Evolutionary conservation across 1,284 basidiomycete species (phyloP), one percentile per base, ranked within the genome.

Genomic region (Malassezia nana): DNA sequence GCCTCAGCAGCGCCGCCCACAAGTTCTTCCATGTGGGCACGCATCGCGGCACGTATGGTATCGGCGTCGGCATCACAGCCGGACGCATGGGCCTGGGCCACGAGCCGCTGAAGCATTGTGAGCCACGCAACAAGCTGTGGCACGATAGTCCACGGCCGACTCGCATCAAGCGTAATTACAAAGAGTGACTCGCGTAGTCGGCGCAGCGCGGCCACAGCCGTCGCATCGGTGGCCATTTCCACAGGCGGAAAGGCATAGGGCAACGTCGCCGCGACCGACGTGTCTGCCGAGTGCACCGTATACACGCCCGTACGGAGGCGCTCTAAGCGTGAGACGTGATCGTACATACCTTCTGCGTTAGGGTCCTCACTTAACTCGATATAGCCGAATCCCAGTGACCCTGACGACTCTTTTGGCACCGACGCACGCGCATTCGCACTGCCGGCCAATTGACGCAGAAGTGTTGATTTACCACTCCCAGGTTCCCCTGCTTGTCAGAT

Each of bases 91-190:
- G 55, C 60, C 3, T 24, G 28, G 1, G 26, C 20, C 2, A 61
- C 43, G n/a, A 48, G 12, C 20, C 30, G 20, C 22, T 29, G 25
- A 35, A 74, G 46, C 30, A 65, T 49, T 39, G 75, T 76, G 41
- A 96, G 77, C 92, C 92, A 96, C 39, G 78, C 81, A 55, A 86
- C 78, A 5, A 98, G 77, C 67, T 96, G 86, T n/a, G 85, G 82
- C 1, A 92, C 75, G 75, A 96, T 95, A 0, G 83, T 82, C 82
- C 87, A 89, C 0, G 92, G 92, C 63, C 82, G 81, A 62, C 89
- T 89, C 92, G 91, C 96, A 74, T 98, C 92, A n/a, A 96, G 78
- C 0, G 85, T 81, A 63, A 96, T 86, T 64, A 95, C 78, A 44
- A 90, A 82, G 12, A 89, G 79, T 0, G 88, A 86, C 66, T 92